Evolutionary conservation across 2,329 filamentous ascomycete species (phyloP).

Genomic region (Elsinoe ampelina): DNA sequence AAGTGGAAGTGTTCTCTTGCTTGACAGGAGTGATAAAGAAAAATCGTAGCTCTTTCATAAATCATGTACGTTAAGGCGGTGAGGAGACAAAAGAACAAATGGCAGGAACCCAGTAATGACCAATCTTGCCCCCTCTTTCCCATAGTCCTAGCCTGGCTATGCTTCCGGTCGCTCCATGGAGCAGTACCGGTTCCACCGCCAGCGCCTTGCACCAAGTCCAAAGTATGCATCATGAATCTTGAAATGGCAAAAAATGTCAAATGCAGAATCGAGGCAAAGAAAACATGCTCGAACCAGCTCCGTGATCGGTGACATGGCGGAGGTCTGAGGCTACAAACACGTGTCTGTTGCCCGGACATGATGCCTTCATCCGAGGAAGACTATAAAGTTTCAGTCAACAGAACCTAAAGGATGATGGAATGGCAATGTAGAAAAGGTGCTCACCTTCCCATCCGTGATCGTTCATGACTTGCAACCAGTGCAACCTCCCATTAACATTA

Average conservation of each 20-base stretch:
- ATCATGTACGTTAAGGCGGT: not conserved
- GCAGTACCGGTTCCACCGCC: not conserved
- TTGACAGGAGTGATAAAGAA: not conserved
- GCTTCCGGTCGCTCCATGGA: not conserved
- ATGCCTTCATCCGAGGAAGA: conserved; percentile 32
- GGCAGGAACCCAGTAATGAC: not conserved
- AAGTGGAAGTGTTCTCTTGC: not conserved
- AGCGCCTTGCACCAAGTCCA: not conserved
- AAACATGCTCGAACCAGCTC: not conserved
- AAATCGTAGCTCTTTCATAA: conserved; percentile 5
- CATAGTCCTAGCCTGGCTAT: not conserved
- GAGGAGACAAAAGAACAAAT: not conserved
- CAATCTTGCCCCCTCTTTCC: not conserved
- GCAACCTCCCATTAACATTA: conserved; percentile 55
- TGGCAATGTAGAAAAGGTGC: conserved; percentile 21
- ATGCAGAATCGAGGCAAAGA: not conserved
- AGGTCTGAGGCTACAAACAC: not conserved
- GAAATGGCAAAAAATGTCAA: not conserved
- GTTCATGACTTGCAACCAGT: conserved; percentile 64
- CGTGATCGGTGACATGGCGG: not conserved
- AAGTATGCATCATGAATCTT: not conserved
- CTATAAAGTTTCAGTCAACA: conserved; percentile 18
- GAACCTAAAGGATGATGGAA: not conserved
- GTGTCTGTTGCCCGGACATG: not conserved
- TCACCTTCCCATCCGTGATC: conserved; percentile 65